Base-by-base conservation (phyloP, 148 eudicot species). In the Chenopodium suecicum region DNA sequence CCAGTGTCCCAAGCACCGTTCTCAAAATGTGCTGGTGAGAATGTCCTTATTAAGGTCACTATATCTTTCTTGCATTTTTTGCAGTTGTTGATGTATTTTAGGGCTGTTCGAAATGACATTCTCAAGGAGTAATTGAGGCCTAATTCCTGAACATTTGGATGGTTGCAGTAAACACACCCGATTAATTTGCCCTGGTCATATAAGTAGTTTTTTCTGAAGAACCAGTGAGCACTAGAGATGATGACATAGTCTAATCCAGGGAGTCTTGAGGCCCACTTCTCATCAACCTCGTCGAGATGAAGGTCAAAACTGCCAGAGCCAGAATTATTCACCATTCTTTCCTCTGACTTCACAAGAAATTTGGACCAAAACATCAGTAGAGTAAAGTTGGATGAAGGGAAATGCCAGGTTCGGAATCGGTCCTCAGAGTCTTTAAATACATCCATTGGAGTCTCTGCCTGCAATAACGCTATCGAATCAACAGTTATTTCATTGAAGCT, bases 11-110 rank as follows among this genome's bases (percentile, higher is more conserved):
- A 94, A 0, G 86, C 44, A 79, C 98, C 93, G 5, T 88, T 78
- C 88, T 94, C 94, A 27, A 94, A 94, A 80, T 94, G 96, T 19
- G 92, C 80, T 1, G 94, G 96, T n/a, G 98, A 91, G 66, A 86
- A 94, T 19, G 98, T 94, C 89, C 93, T 88, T 78, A 91, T 29
- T 12, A 94, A 54, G 32, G 91, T 84, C 54, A 83, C 37, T 32
- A 85, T 63, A 29, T 77, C 85, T 16, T 72, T 82, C 46, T 73
- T 85, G 74, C 93, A 92, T 1, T 75, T 83, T 69, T 82, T 70
- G 75, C 94, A 89, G 0, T 74, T 23, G 48, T 85, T 88, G 50
- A 94, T 84, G 70, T 84, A 80, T 32, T 84, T 64, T 2, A 92
- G 81, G 1, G 89, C 92, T 22, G 89, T 79, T 16, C 92, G 85